Percentiles rank a stretch among this genome's conserved stretches.
Conservation (phyloP, 805 yeast genomes). For the Starmerella cellae region DNA sequence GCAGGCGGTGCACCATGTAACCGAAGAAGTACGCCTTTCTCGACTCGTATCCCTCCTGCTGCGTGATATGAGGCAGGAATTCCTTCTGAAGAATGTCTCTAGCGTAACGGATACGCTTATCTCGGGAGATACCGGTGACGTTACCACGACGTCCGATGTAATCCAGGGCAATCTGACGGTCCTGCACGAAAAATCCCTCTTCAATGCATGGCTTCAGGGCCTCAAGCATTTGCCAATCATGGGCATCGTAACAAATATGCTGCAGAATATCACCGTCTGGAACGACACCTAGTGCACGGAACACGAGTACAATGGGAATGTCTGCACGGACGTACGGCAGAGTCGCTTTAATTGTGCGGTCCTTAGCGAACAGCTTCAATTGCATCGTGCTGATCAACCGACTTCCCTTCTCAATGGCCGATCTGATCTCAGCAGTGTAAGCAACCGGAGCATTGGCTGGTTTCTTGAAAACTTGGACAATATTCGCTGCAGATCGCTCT, state of each 20-base stretch:
- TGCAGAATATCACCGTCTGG: slow-evolving; percentile 98
- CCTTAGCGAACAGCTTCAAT: slow-evolving; percentile 76
- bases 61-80: slow-evolving; percentile 92
- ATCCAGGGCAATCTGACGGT: slow-evolving; percentile 94
- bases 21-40: slow-evolving; percentile 96
- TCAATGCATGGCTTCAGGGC: slow-evolving; percentile 98
- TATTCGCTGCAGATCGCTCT: slow-evolving; percentile 96
- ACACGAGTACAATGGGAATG: slow-evolving; percentile 91
- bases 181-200: slow-evolving; percentile 96
- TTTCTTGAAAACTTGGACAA: slow-evolving; percentile 95
- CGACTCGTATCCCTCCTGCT: slow-evolving; percentile 91
- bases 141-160: slow-evolving; percentile 98
- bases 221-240: slow-evolving; percentile 99
- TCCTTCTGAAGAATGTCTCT: slow-evolving; percentile 93
- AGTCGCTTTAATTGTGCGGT: slow-evolving; percentile 80
- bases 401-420: slow-evolving; percentile 95
- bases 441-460: slow-evolving; percentile 95
- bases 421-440: slow-evolving; percentile 90
- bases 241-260: slow-evolving; percentile 94
- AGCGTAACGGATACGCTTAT: slow-evolving; percentile 96
- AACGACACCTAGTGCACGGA: slow-evolving; percentile 94
- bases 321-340: slow-evolving; percentile 93
- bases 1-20: slow-evolving; percentile 90
- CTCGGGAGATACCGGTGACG: slow-evolving; percentile 89
- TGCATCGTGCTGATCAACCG: slow-evolving; percentile 88